A percentile compares a stretch with the other conserved stretches of the same genome.
Conservation (phyloP, 306 rosid genomes). For the Fragaria ananassa region DNA sequence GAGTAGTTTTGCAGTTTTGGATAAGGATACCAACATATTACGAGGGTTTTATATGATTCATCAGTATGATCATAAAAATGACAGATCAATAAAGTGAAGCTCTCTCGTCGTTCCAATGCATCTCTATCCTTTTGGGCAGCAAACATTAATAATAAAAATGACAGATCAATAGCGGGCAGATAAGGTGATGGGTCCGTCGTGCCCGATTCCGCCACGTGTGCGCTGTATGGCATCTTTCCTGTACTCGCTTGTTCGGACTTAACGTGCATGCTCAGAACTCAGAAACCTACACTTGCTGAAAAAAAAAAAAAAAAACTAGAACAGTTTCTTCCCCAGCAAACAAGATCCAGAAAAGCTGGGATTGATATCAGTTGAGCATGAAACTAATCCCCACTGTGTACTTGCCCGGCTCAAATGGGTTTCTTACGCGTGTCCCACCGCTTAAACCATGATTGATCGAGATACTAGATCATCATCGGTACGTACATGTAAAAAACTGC, state of each 20-base stretch:
- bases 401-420: constrained; percentile 10
- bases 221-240: background rate
- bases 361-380: background rate
- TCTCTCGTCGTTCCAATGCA: too few species aligned
- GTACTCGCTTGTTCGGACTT: background rate
- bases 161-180: too few species aligned
- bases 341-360: constrained; percentile 16
- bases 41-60: too few species aligned
- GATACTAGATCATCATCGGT: background rate
- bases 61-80: too few species aligned
- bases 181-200: too few species aligned
- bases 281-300: constrained; percentile 6
- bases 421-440: constrained; percentile 36
- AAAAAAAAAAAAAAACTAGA: background rate
- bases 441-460: constrained; percentile 3
- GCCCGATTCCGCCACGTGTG: constrained; percentile 24
- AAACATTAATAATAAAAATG: too few species aligned
- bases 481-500: constrained; percentile 11
- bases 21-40: too few species aligned
- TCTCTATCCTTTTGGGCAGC: too few species aligned
- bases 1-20: too few species aligned
- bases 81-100: too few species aligned
- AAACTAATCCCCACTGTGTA: constrained; percentile 7
- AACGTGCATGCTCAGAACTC: constrained; percentile 20
- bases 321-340: constrained; percentile 14